Percentiles rank a stretch among this genome's conserved stretches.
Conservation (phyloP, 768 basidiomycete species). For the Cyclocybe cylindracea region DNA sequence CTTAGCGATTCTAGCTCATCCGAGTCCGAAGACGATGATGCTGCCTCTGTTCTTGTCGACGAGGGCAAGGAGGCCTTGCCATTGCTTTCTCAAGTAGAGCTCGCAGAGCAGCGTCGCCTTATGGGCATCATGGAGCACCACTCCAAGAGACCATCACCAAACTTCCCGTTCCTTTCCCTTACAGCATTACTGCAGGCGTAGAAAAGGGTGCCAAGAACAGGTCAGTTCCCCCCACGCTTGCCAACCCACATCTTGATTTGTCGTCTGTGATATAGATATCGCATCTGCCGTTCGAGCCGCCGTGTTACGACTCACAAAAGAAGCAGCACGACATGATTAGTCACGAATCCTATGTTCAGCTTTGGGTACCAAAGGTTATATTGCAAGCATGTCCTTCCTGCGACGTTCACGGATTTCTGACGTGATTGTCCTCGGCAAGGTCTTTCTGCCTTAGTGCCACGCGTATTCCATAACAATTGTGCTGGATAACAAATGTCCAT, state of each 20-base stretch:
- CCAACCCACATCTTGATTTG: not conserved
- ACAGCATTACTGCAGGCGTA: conserved; percentile 92
- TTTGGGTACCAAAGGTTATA: too few relatives aligned
- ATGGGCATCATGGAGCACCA: conserved; percentile 94
- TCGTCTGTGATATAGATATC: conserved; percentile 73
- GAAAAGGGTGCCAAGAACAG: conserved; percentile 95
- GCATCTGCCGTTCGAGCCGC: conserved; percentile 95
- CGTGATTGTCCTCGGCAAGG: conserved; percentile 61
- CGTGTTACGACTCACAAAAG: conserved; percentile 66
- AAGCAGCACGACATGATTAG: conserved; percentile 76
- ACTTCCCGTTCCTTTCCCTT: conserved; percentile 56
- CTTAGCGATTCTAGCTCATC: conserved; percentile 27
- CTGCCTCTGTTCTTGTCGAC: conserved; percentile 44
- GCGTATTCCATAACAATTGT: conserved; percentile 48
- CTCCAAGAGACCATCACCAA: conserved; percentile 54
- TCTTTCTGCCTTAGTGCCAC: not conserved
- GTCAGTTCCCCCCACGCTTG: conserved; percentile 36
- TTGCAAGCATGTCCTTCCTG: too few relatives aligned
- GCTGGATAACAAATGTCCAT: conserved; percentile 93
- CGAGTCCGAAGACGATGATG: conserved; percentile 29
- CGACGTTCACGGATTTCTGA: conserved; percentile 94
- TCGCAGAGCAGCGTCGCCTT: conserved; percentile 85
- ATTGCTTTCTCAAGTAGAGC: conserved; percentile 90
- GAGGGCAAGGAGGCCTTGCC: conserved; percentile 79
- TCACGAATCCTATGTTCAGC: conserved; percentile 93